phyloP scores from a whole-genome alignment of 73 alveolate genomes.

The Symbiodinium natans region DNA sequence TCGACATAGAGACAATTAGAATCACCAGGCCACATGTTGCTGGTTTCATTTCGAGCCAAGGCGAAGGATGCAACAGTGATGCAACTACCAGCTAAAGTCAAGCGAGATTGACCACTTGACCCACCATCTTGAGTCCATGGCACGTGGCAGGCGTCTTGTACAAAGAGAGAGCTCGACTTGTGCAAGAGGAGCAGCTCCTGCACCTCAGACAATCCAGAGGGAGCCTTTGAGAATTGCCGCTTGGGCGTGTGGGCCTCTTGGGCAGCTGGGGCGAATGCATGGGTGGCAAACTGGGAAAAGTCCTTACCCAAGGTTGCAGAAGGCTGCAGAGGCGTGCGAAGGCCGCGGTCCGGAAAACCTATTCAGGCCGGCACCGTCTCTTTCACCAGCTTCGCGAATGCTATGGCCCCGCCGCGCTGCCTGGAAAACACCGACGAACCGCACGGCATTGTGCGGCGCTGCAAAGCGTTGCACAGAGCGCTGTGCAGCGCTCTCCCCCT shows the following conservation, averaged over 20 bases:
- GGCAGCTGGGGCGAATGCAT: not conserved
- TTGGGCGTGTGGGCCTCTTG: not conserved
- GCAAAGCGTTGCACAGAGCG: too few relatives aligned
- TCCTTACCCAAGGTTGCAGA: not conserved
- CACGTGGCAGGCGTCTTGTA: conserved; percentile 85
- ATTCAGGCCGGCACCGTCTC: conserved; percentile 34
- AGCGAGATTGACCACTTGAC: too few relatives aligned
- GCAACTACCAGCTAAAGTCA: too few relatives aligned
- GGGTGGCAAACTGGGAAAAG: conserved; percentile 34
- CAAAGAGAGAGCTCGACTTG: conserved; percentile 52
- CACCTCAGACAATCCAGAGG: not conserved
- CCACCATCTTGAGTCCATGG: not conserved
- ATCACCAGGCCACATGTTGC: too few relatives aligned
- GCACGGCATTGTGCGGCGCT: not conserved
- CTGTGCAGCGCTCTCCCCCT: too few relatives aligned
- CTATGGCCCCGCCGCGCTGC: conserved; percentile 42
- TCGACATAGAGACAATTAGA: too few relatives aligned
- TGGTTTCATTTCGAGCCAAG: too few relatives aligned
- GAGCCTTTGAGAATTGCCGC: too few relatives aligned
- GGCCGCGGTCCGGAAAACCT: not conserved
- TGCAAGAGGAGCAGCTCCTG: conserved; percentile 28
- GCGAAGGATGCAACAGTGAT: too few relatives aligned
- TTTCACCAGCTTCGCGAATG: conserved; percentile 57
- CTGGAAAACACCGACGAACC: not conserved
- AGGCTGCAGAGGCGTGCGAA: too few relatives aligned